Conservation (phyloP, 106 monocot genomes). For the Allium cepa region DNA sequence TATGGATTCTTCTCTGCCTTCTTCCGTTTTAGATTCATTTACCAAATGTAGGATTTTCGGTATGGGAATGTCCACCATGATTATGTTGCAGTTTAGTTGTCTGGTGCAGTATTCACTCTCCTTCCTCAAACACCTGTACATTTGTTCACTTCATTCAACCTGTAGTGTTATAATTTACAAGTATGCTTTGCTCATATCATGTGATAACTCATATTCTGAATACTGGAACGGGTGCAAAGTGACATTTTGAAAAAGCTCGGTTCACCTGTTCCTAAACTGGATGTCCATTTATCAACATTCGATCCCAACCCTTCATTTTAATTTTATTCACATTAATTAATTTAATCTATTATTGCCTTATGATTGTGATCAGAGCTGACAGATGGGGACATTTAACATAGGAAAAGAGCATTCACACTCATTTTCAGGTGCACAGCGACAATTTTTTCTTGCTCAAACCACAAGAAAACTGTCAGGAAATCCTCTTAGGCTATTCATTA, state of each 20-base stretch:
- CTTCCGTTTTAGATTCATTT: neutral
- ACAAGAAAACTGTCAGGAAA: too few relatives aligned
- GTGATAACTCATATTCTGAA: neutral
- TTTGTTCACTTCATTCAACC: neutral
- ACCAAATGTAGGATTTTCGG: slow-evolving; percentile 1
- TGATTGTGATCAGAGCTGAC: too few relatives aligned
- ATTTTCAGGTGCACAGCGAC: too few relatives aligned
- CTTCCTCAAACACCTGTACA: slow-evolving; percentile 3
- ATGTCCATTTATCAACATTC: neutral
- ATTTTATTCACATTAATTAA: too few relatives aligned
- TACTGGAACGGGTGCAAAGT: neutral
- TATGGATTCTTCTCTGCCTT: slow-evolving; percentile 1
- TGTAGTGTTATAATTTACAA: neutral
- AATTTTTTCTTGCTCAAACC: too few relatives aligned
- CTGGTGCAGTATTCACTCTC: slow-evolving; percentile 1
- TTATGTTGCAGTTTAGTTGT: slow-evolving; percentile 2
- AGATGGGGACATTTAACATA: too few relatives aligned
- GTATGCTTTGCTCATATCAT: neutral
- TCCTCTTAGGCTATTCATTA: too few relatives aligned
- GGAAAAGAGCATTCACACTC: too few relatives aligned
- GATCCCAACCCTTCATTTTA: too few relatives aligned
- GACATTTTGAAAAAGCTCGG: neutral
- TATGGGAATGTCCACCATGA: neutral
- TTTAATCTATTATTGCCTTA: too few relatives aligned
- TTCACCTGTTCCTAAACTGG: neutral